Percentiles rank a stretch among this genome's conserved stretches.
These are phyloP conservation scores for Astragalus membranaceus DNA, from an alignment of 306 rosid genomes.

Conservation along the genomic window DNA sequence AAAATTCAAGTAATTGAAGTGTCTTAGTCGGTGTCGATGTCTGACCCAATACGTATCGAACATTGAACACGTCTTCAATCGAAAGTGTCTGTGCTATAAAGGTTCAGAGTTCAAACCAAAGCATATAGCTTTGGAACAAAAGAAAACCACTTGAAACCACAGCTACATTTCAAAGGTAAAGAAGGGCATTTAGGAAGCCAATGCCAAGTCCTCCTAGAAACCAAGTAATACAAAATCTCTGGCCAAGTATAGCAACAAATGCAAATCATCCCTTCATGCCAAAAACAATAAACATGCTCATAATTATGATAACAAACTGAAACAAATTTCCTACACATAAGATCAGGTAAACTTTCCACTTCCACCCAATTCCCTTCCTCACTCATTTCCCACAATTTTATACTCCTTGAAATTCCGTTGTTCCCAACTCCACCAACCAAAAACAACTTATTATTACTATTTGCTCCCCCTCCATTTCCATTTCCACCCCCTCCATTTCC, in stretches of 20 bases:
- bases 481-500: neutral
- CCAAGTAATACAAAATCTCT: conserved; percentile 72
- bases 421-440: conserved; percentile 78
- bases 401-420: conserved; percentile 69
- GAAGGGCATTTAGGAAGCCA: conserved; percentile 85
- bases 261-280: conserved; percentile 88
- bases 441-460: conserved; percentile 30
- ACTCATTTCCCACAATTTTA: conserved; percentile 62
- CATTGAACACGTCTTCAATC: too few relatives aligned
- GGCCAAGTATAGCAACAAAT: conserved; percentile 92
- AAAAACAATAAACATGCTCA: conserved; percentile 82
- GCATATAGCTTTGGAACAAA: conserved; percentile 67
- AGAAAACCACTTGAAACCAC: conserved; percentile 88
- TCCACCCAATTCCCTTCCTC: conserved; percentile 52
- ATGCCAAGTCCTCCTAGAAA: conserved; percentile 77
- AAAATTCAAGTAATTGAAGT: too few relatives aligned
- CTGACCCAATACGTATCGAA: too few relatives aligned
- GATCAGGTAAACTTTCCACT: conserved; percentile 59
- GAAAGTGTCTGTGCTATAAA: too few relatives aligned
- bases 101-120: conserved; percentile 1
- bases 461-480: conserved; percentile 12
- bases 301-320: conserved; percentile 89
- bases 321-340: conserved; percentile 65
- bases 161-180: conserved; percentile 69
- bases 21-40: too few relatives aligned